phyloP scores from a whole-genome alignment of 2,329 filamentous ascomycete genomes.

The Penicillium paneum region DNA sequence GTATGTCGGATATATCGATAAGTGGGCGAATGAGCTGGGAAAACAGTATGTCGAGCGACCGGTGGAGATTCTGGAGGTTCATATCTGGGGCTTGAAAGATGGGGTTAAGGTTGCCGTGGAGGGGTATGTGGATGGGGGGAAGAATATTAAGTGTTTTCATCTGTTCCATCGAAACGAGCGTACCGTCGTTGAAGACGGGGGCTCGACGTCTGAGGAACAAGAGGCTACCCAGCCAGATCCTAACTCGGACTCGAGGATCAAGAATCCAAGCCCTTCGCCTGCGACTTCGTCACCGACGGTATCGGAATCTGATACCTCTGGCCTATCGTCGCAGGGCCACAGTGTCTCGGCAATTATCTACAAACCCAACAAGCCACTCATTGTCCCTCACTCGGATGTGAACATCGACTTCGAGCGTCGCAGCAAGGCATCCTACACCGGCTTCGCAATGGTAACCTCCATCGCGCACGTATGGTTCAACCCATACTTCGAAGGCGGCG shows the following conservation, averaged over 20 bases:
- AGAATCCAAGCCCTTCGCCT: neutral
- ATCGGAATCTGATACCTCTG: conserved; percentile 10
- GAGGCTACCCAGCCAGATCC: conserved; percentile 18
- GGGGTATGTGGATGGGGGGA: conserved; percentile 84
- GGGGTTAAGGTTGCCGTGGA: conserved; percentile 85
- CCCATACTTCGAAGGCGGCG: conserved; percentile 81
- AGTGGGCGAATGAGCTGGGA: conserved; percentile 68
- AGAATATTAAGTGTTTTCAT: conserved; percentile 78
- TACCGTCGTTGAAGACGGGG: conserved; percentile 49
- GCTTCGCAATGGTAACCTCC: conserved; percentile 84
- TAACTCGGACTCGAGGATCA: neutral
- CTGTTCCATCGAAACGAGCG: conserved; percentile 71
- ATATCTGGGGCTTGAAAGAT: conserved; percentile 81
- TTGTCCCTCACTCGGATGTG: conserved; percentile 76
- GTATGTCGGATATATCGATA: conserved; percentile 83
- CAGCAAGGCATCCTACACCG: conserved; percentile 72
- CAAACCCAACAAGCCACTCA: conserved; percentile 64
- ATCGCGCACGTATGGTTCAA: conserved; percentile 98
- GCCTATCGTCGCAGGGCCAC: conserved; percentile 31
- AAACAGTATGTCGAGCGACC: conserved; percentile 80
- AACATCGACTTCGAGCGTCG: conserved; percentile 87
- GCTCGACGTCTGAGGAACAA: conserved; percentile 51
- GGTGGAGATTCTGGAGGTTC: conserved; percentile 82
- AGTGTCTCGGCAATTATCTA: conserved; percentile 73
- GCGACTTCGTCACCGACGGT: conserved; percentile 15